phyloP scores from a whole-genome alignment of 805 yeast species.

The Geotrichum ghanense region DNA sequence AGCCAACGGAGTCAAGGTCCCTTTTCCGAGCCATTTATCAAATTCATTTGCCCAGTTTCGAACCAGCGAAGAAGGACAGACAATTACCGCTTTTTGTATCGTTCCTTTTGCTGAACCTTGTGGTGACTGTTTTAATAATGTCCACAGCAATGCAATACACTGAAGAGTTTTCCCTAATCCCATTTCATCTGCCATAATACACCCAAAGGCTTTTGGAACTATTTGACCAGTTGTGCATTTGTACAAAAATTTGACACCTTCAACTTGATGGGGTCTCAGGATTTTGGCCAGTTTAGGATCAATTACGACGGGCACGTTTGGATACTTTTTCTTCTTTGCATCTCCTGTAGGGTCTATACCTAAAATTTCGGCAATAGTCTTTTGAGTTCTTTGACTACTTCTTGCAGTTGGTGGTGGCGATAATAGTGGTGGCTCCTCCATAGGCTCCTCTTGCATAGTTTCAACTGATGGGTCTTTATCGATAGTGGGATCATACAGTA shows the following conservation, averaged over 20 bases:
- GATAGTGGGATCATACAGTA: slow-evolving; percentile 87
- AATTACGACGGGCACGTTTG: slow-evolving; percentile 90
- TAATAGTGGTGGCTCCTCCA: slow-evolving; percentile 5
- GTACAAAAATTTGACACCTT: slow-evolving; percentile 86
- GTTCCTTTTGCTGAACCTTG: slow-evolving; percentile 58
- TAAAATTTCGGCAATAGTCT: slow-evolving; percentile 65
- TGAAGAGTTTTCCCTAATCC: slow-evolving; percentile 88
- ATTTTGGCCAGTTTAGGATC: slow-evolving; percentile 81
- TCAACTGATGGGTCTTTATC: slow-evolving; percentile 34
- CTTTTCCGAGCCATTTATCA: slow-evolving; percentile 89
- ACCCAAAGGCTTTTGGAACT: slow-evolving; percentile 65
- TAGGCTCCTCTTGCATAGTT: slow-evolving; percentile 15
- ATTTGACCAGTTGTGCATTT: slow-evolving; percentile 78
- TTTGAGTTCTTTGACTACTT: slow-evolving; percentile 24
- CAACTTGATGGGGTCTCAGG: slow-evolving; percentile 90
- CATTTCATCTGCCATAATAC: slow-evolving; percentile 98
- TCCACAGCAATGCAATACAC: slow-evolving; percentile 88
- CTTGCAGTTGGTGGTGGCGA: background rate
- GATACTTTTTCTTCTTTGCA: slow-evolving; percentile 41
- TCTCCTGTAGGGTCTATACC: slow-evolving; percentile 44
- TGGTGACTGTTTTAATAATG: slow-evolving; percentile 79
- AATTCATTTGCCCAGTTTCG: slow-evolving; percentile 97
- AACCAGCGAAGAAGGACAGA: slow-evolving; percentile 90
- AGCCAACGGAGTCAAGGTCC: slow-evolving; percentile 78
- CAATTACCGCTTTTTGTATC: slow-evolving; percentile 82